A percentile compares a stretch with the other conserved stretches of the same genome.
Conservation (phyloP, 768 basidiomycete species). For the Nevesoporus exiguus region DNA sequence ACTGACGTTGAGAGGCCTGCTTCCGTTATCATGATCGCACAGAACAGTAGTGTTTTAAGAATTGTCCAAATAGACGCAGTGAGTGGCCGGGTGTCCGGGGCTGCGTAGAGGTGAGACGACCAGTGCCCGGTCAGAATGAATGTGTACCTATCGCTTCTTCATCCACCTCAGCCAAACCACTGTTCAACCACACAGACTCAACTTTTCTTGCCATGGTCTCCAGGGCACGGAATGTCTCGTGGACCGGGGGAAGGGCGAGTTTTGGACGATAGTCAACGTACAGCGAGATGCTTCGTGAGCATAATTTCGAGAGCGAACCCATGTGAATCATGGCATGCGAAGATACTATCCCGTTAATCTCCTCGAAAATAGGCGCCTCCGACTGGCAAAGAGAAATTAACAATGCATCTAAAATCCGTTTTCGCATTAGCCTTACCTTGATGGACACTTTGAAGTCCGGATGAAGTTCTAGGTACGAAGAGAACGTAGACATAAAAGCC, state of each 20-base stretch:
- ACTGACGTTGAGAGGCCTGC: constrained; percentile 53
- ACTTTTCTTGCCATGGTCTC: constrained; percentile 39
- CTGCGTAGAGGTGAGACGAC: constrained; percentile 28
- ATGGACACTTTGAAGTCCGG: constrained; percentile 21
- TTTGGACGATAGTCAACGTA: constrained; percentile 35
- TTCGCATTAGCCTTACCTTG: constrained; percentile 4
- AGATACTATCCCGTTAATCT: constrained; percentile 32
- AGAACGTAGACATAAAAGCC: constrained; percentile 46
- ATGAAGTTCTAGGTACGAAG: constrained; percentile 31
- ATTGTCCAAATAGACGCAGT: constrained; percentile 58
- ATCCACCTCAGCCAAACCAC: constrained; percentile 28
- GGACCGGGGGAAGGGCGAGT: constrained; percentile 26
- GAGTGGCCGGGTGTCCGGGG: constrained; percentile 42
- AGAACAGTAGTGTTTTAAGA: constrained; percentile 76
- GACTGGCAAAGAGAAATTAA: constrained; percentile 21
- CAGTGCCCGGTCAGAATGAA: constrained; percentile 23
- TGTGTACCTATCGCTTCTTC: constrained; percentile 31
- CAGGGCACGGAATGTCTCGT: constrained; percentile 27
- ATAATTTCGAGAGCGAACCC: constrained; percentile 40
- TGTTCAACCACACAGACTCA: constrained; percentile 48
- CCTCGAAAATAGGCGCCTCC: constrained; percentile 34
- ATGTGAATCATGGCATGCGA: constrained; percentile 38
- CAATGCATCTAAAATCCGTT: background rate
- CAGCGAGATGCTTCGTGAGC: constrained; percentile 31
- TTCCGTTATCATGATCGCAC: constrained; percentile 65